Evolutionary conservation across 495 filamentous ascomycete species (phyloP).

Genomic region (Penicillium argentinense): DNA sequence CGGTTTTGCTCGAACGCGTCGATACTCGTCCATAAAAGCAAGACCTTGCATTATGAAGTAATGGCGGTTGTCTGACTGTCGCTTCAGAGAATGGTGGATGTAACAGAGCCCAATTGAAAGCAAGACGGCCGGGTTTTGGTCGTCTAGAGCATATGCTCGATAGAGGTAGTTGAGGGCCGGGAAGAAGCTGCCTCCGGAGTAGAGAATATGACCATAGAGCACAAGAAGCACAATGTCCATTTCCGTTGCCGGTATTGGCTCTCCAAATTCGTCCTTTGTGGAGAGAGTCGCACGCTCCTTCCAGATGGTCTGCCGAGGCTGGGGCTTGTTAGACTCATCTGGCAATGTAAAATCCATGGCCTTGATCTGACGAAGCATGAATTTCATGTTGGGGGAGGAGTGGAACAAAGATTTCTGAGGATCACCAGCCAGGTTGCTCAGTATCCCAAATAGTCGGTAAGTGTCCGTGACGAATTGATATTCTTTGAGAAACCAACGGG

Average conservation of each 20-base stretch:
- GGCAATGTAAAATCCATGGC: slow-evolving; percentile 70
- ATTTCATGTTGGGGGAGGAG: slow-evolving; percentile 72
- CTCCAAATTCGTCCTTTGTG: slow-evolving; percentile 47
- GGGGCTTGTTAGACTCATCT: slow-evolving; percentile 25
- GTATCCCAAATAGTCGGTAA: slow-evolving; percentile 74
- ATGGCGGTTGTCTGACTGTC: slow-evolving; percentile 86
- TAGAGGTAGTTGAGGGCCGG: slow-evolving; percentile 90
- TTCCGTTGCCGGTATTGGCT: slow-evolving; percentile 48
- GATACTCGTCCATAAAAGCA: slow-evolving; percentile 77
- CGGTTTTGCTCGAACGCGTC: slow-evolving; percentile 49
- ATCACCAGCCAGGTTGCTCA: slow-evolving; percentile 62
- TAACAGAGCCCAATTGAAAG: slow-evolving; percentile 70
- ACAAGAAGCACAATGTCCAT: slow-evolving; percentile 76
- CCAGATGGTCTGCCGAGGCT: slow-evolving; percentile 35
- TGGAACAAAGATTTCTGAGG: slow-evolving; percentile 51
- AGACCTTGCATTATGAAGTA: slow-evolving; percentile 82
- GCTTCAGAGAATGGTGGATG: slow-evolving; percentile 81
- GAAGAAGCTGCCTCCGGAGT: slow-evolving; percentile 72
- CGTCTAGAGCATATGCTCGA: slow-evolving; percentile 78
- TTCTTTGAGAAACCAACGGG: slow-evolving; percentile 83
- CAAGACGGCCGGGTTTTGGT: slow-evolving; percentile 71
- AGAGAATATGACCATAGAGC: slow-evolving; percentile 86
- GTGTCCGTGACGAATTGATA: slow-evolving; percentile 82
- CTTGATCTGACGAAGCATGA: slow-evolving; percentile 85
- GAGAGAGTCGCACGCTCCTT: slow-evolving; percentile 51